phyloP scores from a whole-genome alignment of 495 filamentous ascomycete species.

The Penicillium silybi region DNA sequence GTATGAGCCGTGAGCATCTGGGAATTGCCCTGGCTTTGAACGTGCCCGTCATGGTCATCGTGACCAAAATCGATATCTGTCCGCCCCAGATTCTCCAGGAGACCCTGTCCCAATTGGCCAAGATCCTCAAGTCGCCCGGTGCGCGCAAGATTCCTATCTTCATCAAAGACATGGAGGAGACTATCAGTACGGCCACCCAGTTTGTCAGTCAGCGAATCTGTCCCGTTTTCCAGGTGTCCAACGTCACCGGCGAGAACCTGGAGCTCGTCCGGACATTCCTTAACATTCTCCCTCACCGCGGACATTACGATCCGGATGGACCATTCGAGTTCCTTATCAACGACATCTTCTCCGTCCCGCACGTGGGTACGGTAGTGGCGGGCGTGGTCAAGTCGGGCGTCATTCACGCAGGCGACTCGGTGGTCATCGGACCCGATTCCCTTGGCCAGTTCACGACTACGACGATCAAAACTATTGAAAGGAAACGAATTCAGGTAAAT shows the following conservation, averaged over 20 bases:
- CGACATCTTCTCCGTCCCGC: slow-evolving; percentile 98
- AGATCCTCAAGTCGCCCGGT: slow-evolving; percentile 89
- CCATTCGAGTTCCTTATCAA: slow-evolving; percentile 96
- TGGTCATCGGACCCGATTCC: slow-evolving; percentile 87
- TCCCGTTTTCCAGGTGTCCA: slow-evolving; percentile 96
- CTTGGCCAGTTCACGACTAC: slow-evolving; percentile 90
- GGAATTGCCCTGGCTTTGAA: slow-evolving; percentile 94
- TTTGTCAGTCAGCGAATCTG: slow-evolving; percentile 95
- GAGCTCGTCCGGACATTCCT: slow-evolving; percentile 82
- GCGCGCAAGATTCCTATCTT: slow-evolving; percentile 98
- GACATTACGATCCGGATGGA: slow-evolving; percentile 82
- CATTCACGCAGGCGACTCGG: slow-evolving; percentile 84
- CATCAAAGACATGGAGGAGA: slow-evolving; percentile 85
- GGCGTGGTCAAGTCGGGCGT: slow-evolving; percentile 84
- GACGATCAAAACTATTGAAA: slow-evolving; percentile 86
- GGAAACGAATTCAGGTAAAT: slow-evolving; percentile 88
- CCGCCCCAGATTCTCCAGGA: slow-evolving; percentile 93
- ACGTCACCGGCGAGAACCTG: slow-evolving; percentile 88
- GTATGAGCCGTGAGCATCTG: slow-evolving; percentile 97
- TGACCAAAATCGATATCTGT: slow-evolving; percentile 99
- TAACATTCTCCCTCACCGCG: slow-evolving; percentile 93
- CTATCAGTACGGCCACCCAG: slow-evolving; percentile 91
- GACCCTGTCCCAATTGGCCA: slow-evolving; percentile 85
- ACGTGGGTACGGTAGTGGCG: slow-evolving; percentile 93
- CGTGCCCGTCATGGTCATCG: slow-evolving; percentile 95